Evolutionary conservation across 139 green algal genomes (phyloP).

Genomic region (Coelastrella sp.): DNA sequence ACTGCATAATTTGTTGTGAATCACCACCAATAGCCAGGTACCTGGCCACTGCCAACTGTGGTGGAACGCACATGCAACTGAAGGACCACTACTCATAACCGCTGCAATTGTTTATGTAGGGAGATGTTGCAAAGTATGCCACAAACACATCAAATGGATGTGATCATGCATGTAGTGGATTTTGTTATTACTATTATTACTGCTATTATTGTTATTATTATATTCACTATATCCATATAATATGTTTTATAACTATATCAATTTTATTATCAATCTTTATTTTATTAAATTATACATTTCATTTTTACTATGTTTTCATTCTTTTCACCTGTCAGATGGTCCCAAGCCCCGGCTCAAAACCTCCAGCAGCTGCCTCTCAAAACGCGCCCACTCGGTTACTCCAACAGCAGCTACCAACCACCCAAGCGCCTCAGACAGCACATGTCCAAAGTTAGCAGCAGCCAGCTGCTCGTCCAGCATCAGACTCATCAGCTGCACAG

Average conservation of each 20-base stretch:
- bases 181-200: not conserved
- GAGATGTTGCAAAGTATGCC: too few species aligned
- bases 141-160: not conserved
- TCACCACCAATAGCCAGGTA: too few species aligned
- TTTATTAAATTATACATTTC: not conserved
- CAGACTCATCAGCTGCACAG: slow-evolving; percentile 4
- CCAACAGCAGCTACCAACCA: not conserved
- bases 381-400: not conserved
- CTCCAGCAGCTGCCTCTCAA: slow-evolving; percentile 5
- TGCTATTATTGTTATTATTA: not conserved
- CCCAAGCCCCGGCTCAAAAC: not conserved
- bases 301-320: too few species aligned
- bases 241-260: not conserved
- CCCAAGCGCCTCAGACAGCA: not conserved
- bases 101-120: too few species aligned
- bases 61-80: too few species aligned
- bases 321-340: slow-evolving; percentile 3
- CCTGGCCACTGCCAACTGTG: too few species aligned
- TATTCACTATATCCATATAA: not conserved
- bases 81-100: too few species aligned
- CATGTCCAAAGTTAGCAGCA: not conserved
- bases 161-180: not conserved
- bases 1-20: too few species aligned
- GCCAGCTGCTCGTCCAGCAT: not conserved
- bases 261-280: not conserved